phyloP scores from a whole-genome alignment of 2,329 filamentous ascomycete species.

The Lachnum nothofagi region DNA sequence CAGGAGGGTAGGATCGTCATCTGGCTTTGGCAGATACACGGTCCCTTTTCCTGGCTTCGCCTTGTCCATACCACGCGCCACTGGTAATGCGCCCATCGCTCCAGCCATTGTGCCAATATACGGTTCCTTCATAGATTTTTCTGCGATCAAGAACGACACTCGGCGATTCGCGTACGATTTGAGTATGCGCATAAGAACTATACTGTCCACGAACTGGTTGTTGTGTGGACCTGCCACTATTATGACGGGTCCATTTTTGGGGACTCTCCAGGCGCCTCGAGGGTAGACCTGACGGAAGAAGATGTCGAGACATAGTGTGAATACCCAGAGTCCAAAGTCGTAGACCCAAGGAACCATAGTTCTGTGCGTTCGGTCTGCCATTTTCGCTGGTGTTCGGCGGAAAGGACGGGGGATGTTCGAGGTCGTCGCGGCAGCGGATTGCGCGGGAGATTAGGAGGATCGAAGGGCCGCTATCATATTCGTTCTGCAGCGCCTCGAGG shows the following conservation, averaged over 20 bases:
- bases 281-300: constrained; percentile 99
- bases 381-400: constrained; percentile 4
- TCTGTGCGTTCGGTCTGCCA: constrained; percentile 35
- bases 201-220: constrained; percentile 90
- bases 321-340: constrained; percentile 70
- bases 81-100: constrained; percentile 77
- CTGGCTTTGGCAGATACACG: constrained; percentile 50
- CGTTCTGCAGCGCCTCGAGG: neutral
- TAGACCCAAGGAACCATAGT: constrained; percentile 71
- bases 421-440: neutral
- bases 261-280: constrained; percentile 90
- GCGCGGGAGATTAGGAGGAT: neutral
- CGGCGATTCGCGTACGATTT: constrained; percentile 69
- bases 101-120: constrained; percentile 82
- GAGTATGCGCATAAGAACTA: constrained; percentile 83
- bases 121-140: constrained; percentile 76
- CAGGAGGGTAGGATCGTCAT: neutral
- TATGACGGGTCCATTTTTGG: constrained; percentile 79
- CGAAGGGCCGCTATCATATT: neutral
- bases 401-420: neutral
- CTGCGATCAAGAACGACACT: constrained; percentile 84
- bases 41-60: constrained; percentile 70
- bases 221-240: constrained; percentile 96
- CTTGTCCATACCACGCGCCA: constrained; percentile 80
- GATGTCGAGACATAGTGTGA: constrained; percentile 81